Evolutionary conservation across 352 stramenopile species (phyloP).

Genomic region (Phytopythium helicoides): DNA sequence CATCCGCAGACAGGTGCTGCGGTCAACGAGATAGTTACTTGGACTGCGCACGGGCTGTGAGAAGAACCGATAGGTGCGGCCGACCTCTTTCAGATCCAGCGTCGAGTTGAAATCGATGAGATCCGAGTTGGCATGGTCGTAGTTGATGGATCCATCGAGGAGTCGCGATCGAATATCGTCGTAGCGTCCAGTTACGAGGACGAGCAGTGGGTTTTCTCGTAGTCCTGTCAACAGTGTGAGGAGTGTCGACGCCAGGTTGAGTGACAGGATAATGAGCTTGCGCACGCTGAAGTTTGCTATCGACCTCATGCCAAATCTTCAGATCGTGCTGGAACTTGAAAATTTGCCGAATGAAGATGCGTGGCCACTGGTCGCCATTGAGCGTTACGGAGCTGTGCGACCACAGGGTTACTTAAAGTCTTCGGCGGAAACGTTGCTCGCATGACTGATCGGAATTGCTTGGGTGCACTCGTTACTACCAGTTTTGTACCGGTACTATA

Average conservation of each 20-base stretch:
- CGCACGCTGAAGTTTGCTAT: conserved; percentile 5
- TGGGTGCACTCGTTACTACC: no score
- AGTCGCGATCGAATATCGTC: conserved; percentile 25
- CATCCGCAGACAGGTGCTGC: conserved; percentile 25
- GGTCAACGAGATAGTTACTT: conserved; percentile 16
- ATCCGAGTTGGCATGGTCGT: conserved; percentile 22
- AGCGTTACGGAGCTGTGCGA: no score
- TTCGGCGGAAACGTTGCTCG: no score
- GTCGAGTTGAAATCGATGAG: conserved; percentile 8
- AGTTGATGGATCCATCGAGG: conserved; percentile 22
- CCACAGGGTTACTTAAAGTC: no score
- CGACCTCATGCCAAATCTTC: no score
- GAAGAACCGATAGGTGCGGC: conserved; percentile 27
- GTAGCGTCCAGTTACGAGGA: conserved; percentile 25
- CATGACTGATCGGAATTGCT: no score
- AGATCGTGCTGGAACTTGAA: neutral
- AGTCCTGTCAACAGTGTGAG: conserved; percentile 39
- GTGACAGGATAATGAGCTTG: conserved; percentile 12
- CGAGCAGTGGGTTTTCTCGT: conserved; percentile 35
- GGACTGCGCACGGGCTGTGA: conserved; percentile 15
- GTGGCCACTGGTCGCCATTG: no score
- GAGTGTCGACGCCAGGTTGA: conserved; percentile 31
- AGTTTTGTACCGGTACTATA: no score
- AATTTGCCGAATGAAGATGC: no score
- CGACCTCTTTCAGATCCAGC: conserved; percentile 14